Percentiles rank a stretch among this genome's conserved stretches.
phyloP scores from a whole-genome alignment of 2,329 filamentous ascomycete species.

The Tolypocladium guangdongense region DNA sequence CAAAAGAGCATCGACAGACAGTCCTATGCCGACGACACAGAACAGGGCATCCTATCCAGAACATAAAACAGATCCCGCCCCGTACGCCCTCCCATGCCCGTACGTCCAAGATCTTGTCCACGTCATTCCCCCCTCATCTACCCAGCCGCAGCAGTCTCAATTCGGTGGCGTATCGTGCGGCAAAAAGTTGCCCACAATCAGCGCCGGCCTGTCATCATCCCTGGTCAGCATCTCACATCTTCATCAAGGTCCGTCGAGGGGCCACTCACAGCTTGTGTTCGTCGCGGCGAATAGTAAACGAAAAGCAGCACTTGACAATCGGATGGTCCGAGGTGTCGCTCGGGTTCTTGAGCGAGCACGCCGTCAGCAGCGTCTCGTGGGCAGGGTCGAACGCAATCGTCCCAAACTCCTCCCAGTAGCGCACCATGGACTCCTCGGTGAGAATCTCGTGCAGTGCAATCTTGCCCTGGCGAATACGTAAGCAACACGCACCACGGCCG shows the following conservation, averaged over 20 bases:
- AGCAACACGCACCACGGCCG: conserved; percentile 5
- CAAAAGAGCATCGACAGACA: not conserved
- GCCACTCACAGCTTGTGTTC: conserved; percentile 86
- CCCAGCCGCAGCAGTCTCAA: not conserved
- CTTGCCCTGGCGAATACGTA: conserved; percentile 57
- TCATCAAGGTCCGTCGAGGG: not conserved
- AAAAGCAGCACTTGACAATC: conserved; percentile 89
- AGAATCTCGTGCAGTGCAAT: conserved; percentile 93
- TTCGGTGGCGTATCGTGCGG: conserved; percentile 56
- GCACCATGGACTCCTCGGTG: conserved; percentile 86
- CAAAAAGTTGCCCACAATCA: conserved; percentile 95
- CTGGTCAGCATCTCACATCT: not conserved
- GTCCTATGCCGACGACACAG: not conserved
- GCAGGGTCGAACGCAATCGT: conserved; percentile 91
- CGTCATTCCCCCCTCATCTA: not conserved
- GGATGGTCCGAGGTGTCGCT: conserved; percentile 56
- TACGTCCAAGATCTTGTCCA: not conserved
- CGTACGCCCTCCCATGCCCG: not conserved
- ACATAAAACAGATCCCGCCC: not conserved
- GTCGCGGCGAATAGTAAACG: conserved; percentile 90
- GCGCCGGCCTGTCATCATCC: conserved; percentile 54
- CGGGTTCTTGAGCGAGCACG: conserved; percentile 81
- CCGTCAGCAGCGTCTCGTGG: conserved; percentile 91
- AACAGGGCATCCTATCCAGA: not conserved
- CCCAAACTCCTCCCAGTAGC: conserved; percentile 98